Evolutionary conservation across 2,329 filamentous ascomycete species (phyloP).

Genomic region (Emergomyces pasteurianus): DNA sequence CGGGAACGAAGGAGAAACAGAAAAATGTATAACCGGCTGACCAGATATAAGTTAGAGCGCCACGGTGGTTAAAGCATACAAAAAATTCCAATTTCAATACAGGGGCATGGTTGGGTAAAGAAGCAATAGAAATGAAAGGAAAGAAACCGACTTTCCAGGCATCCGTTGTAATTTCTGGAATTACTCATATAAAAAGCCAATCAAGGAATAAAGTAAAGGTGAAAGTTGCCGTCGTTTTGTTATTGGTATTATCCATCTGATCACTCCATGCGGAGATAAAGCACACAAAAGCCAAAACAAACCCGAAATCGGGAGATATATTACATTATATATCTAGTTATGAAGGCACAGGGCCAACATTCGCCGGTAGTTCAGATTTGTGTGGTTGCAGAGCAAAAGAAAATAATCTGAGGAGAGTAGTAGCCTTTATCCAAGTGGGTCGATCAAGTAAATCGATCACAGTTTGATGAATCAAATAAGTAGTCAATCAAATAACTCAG

Average conservation of each 20-base stretch:
- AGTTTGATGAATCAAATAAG: neutral
- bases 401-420: neutral
- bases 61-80: neutral
- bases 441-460: neutral
- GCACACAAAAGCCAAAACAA: neutral
- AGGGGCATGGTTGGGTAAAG: neutral
- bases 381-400: neutral
- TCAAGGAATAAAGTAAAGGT: neutral
- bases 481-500: conserved; percentile 11
- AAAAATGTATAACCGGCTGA: neutral
- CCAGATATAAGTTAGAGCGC: neutral
- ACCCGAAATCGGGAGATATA: neutral
- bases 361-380: neutral
- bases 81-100: neutral
- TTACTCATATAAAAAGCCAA: neutral
- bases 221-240: neutral
- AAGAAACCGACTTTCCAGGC: neutral
- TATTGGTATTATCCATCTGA: neutral
- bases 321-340: neutral
- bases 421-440: neutral
- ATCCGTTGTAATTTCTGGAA: neutral
- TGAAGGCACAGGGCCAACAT: neutral
- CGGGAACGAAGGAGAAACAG: neutral
- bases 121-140: neutral
- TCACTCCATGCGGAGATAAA: neutral